Base-by-base conservation (phyloP, 2,329 filamentous ascomycete species). In the Alternaria gaisen region DNA sequence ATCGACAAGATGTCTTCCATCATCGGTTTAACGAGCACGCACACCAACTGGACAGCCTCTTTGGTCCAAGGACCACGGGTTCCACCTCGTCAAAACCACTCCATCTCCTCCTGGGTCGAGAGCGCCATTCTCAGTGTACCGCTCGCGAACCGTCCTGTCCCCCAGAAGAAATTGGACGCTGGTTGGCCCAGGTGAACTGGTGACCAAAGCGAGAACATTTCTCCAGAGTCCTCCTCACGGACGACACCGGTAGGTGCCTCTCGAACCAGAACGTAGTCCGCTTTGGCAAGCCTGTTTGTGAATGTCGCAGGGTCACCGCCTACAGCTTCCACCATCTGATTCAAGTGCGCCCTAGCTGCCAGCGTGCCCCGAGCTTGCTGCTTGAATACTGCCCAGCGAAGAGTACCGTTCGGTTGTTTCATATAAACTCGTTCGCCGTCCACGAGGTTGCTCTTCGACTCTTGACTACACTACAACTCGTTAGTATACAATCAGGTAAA, bases 321-420 rank as follows among this genome's bases (percentile, higher is more conserved):
- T 12, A 47, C 53, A 11, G 28, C 53, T 41, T 10, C 10, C 22
- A 56, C 53, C 34, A 56, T 56, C 22, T 56, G 32, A 11, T 56
- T 5, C n/a, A 56, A 34, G 22, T 18, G 9, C 9, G 16, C 7
- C 20, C 18, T 20, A 4, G 16, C 32, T 34, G 32, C 30, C 20
- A 56, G 43, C 8, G 42, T 56, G 32, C 16, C 24, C 28, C 22
- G 43, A 28, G n/a, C 16, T 1, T 16, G 5, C 32, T 56, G 53
- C 1, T 26, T n/a, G 24, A 56, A 20, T 18, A 43, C 53, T 20
- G 26, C 28, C 53, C 53, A 56, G 30, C 20, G 43, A 18, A 22
- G 16, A 7, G 9, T 40, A 11, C 50, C 50, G 11, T 53, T n/a
- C 20, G 36, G 16, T 34, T 42, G 42, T n/a, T 32, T 28, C 20